phyloP scores from a whole-genome alignment of 2,329 filamentous ascomycete species.

The Catunica adiposa region DNA sequence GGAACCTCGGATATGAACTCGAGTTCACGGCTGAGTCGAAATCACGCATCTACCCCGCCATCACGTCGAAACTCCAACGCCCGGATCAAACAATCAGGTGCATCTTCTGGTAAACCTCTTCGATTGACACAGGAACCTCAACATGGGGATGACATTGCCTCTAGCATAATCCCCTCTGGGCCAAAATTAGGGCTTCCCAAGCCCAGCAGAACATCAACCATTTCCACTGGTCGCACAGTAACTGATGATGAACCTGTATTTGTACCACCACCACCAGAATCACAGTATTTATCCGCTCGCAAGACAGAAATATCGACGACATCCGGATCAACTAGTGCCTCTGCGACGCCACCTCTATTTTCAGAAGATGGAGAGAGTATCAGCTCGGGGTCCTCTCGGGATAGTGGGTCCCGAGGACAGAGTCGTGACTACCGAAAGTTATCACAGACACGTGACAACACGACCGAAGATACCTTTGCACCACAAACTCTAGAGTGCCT shows the following conservation, averaged over 20 bases:
- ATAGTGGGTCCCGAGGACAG: conserved; percentile 7
- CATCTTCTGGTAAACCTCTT: conserved; percentile 6
- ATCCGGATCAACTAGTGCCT: background rate
- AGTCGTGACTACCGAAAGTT: background rate
- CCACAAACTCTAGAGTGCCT: conserved; percentile 42
- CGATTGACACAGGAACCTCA: conserved; percentile 21
- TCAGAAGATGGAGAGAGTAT: conserved; percentile 9
- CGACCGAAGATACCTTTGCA: conserved; percentile 18
- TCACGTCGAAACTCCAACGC: conserved; percentile 17
- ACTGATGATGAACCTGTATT: background rate
- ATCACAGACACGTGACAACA: background rate
- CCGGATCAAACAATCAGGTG: conserved; percentile 16
- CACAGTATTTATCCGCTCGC: background rate
- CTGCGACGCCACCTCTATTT: conserved; percentile 9
- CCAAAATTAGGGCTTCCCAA: conserved; percentile 17
- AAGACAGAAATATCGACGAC: conserved; percentile 1
- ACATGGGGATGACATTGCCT: conserved; percentile 20
- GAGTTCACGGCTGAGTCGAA: conserved; percentile 1
- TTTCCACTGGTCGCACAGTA: background rate
- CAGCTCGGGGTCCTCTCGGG: conserved; percentile 5
- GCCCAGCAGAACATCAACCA: conserved; percentile 2
- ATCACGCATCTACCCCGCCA: conserved; percentile 5
- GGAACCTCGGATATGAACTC: conserved; percentile 1
- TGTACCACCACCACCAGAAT: background rate
- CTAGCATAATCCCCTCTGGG: conserved; percentile 18